A percentile compares a stretch with the other conserved stretches of the same genome.
Evolutionary conservation across 768 basidiomycete genomes (phyloP).

Genomic region (Zangia roseola): DNA sequence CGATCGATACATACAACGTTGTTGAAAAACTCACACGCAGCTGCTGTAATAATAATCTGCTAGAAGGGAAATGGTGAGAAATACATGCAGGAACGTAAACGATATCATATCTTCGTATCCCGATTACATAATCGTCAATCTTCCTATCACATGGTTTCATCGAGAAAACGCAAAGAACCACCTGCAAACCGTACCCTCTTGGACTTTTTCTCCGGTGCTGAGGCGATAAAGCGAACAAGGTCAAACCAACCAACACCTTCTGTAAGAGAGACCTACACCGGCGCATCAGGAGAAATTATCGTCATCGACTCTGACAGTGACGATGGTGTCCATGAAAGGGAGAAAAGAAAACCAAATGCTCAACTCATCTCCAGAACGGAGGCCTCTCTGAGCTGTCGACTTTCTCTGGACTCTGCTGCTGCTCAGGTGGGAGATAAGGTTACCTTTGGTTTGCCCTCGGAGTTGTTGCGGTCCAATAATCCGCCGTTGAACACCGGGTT

Average conservation of each 20-base stretch:
- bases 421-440: not conserved
- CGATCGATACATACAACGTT: too few relatives aligned
- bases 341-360: not conserved
- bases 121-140: too few relatives aligned
- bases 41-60: too few relatives aligned
- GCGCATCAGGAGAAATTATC: conserved; percentile 45
- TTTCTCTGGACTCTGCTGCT: not conserved
- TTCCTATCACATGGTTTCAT: conserved; percentile 33
- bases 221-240: conserved; percentile 22
- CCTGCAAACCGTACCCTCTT: conserved; percentile 40
- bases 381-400: not conserved
- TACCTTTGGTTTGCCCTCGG: conserved; percentile 28
- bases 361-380: not conserved
- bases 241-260: not conserved
- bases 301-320: conserved; percentile 66
- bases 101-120: too few relatives aligned
- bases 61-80: too few relatives aligned
- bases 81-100: too few relatives aligned
- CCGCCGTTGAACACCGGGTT: not conserved
- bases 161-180: conserved; percentile 35
- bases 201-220: conserved; percentile 42
- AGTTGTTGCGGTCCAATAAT: conserved; percentile 14
- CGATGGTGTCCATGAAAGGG: conserved; percentile 8
- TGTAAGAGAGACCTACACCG: not conserved
- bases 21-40: too few relatives aligned